Conservation (phyloP, 495 filamentous ascomycete genomes). For the Talaromyces stipitatus region DNA sequence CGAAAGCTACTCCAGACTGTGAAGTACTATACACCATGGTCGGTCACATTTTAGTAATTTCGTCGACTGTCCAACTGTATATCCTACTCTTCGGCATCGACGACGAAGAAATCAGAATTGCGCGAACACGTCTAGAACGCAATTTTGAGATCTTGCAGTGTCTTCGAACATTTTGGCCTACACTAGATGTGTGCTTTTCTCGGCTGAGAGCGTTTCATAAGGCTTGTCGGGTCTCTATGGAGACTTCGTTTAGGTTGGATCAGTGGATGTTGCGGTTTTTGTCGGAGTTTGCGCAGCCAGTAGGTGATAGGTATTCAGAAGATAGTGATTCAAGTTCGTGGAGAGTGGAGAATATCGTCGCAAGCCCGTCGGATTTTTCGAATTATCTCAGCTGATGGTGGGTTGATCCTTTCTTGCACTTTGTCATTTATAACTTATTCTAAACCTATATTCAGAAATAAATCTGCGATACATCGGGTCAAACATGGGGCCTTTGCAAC, state of each 20-base stretch:
- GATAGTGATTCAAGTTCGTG: no score
- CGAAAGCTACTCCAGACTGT: constrained; percentile 19
- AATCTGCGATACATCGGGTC: no score
- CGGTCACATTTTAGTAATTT: constrained; percentile 32
- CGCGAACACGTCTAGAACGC: constrained; percentile 22
- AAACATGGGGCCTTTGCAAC: no score
- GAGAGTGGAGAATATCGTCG: no score
- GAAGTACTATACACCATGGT: constrained; percentile 34
- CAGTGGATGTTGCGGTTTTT: constrained; percentile 35
- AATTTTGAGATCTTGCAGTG: constrained; percentile 32
- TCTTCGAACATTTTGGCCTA: constrained; percentile 27
- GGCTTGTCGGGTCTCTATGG: constrained; percentile 22
- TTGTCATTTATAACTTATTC: no score
- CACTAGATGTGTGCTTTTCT: constrained; percentile 23
- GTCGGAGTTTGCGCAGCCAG: constrained; percentile 27
- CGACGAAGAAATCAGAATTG: constrained; percentile 12
- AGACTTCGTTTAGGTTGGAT: constrained; percentile 28
- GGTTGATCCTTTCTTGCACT: no score
- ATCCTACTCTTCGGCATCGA: constrained; percentile 19
- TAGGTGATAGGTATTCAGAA: no score
- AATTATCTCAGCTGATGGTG: no score
- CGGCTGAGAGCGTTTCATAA: constrained; percentile 30
- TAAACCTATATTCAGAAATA: no score
- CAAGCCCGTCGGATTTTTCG: no score
- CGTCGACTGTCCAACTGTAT: constrained; percentile 34